Base-by-base conservation (phyloP, 139 green algal species). In the Chlamydomonas incerta region DNA sequence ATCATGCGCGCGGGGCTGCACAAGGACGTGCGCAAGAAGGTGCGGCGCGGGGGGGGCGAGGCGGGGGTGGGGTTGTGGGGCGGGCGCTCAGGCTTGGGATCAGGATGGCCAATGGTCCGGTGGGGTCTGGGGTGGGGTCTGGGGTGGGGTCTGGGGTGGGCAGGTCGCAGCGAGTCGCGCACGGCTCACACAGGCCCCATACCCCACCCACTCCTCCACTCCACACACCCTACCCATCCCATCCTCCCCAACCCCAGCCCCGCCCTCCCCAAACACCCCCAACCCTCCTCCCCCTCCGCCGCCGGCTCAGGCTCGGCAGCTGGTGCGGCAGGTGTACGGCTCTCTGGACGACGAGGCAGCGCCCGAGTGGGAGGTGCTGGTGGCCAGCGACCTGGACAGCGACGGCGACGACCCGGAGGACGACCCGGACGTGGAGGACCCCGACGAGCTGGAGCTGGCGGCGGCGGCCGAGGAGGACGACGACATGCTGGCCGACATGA, bases 21-120 rank as follows among this genome's bases (percentile, higher is more conserved):
- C 46, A 85, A 85, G 66, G 79, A 85, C n/a, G 79, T 85, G 13
- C 65, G 79, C 37, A 85, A 85, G 66, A 67, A 68, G 79, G 79
- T 85, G 79, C 28, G 77, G 62, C 24, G 24, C 60, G 15, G n/a
- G n/a, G n/a, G n/a, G n/a, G n/a, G n/a, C n/a, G n/a, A n/a, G n/a
- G n/a, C n/a, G n/a, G n/a, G n/a, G n/a, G n/a, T n/a, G n/a, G n/a
- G n/a, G n/a, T n/a, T n/a, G n/a, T n/a, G n/a, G n/a, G n/a, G n/a
- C n/a, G n/a, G n/a, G n/a, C n/a, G n/a, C n/a, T n/a, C n/a, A n/a
- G n/a, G n/a, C n/a, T n/a, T n/a, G n/a, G n/a, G n/a, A n/a, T n/a
- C n/a, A n/a, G n/a, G n/a, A n/a, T n/a, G n/a, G n/a, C n/a, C n/a
- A n/a, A n/a, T n/a, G n/a, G n/a, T n/a, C n/a, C n/a, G n/a, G n/a